These are phyloP conservation scores for Kurtzmaniella quercitrusa DNA, from an alignment of 1,139 yeast species.

Conservation along the genomic window DNA sequence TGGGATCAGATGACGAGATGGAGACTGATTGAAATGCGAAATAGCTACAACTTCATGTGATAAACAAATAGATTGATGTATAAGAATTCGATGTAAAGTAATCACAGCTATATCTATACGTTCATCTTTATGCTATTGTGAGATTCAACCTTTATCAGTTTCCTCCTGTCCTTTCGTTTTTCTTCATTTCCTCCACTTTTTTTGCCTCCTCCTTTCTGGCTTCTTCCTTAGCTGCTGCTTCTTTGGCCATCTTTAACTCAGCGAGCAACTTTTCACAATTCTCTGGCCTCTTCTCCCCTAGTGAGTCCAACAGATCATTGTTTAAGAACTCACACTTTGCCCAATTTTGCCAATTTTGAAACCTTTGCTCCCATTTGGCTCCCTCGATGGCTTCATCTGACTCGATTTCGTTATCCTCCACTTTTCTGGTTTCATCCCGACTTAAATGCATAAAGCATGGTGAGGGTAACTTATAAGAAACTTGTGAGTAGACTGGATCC, in stretches of 20 bases:
- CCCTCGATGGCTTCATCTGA: neutral
- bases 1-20: neutral
- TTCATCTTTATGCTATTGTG: neutral
- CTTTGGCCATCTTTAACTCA: neutral
- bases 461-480: neutral
- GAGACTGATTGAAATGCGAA: neutral
- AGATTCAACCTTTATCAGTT: slow-evolving; percentile 1
- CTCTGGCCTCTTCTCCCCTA: neutral
- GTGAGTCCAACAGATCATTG: neutral
- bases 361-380: neutral
- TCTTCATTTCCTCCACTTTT: neutral
- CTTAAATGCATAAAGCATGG: neutral
- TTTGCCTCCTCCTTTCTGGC: neutral
- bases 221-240: neutral
- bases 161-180: slow-evolving; percentile 8
- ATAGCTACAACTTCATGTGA: no score
- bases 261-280: neutral
- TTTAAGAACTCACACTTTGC: neutral
- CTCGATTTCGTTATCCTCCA: neutral
- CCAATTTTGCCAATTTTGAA: neutral
- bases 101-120: neutral
- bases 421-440: neutral
- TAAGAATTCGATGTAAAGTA: no score
- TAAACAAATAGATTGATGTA: no score
- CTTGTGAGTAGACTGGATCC: neutral